Percentiles rank a stretch among this genome's conserved stretches.
Conservation (phyloP, 73 alveolate genomes). For the Paramecium octaurelia region DNA sequence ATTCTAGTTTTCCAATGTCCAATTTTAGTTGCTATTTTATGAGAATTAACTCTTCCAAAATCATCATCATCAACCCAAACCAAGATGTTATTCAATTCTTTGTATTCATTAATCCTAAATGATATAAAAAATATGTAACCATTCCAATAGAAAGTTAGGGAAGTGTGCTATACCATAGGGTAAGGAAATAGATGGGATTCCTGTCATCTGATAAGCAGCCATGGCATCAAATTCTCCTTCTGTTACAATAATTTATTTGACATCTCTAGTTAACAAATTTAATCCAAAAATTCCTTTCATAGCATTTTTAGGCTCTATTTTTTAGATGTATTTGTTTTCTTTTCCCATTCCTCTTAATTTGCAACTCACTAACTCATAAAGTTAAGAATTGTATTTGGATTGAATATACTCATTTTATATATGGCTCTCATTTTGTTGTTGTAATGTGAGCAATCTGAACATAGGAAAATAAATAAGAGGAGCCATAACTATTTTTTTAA, state of each 20-base stretch:
- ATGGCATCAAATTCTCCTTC: conserved; percentile 96
- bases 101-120: background rate
- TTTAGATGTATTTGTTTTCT: background rate
- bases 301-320: background rate
- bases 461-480: background rate
- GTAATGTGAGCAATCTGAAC: background rate
- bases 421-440: background rate
- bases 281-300: conserved; percentile 83
- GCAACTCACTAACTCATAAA: background rate
- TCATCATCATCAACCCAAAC: conserved; percentile 21
- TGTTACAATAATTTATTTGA: conserved; percentile 74
- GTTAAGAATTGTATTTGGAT: background rate
- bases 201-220: conserved; percentile 87
- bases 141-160: conserved; percentile 74
- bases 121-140: background rate
- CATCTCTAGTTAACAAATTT: conserved; percentile 65
- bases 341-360: background rate
- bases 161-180: conserved; percentile 81
- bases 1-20: background rate
- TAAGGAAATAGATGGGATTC: conserved; percentile 79
- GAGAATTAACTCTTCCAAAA: background rate
- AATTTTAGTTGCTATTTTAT: background rate
- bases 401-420: background rate
- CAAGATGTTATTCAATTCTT: background rate
- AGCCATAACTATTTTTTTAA: background rate